Evolutionary conservation across 164 flowering plant genomes (phyloP), one percentile per base, ranked within the genome.

Genomic region (Euptelea pleiosperma): DNA sequence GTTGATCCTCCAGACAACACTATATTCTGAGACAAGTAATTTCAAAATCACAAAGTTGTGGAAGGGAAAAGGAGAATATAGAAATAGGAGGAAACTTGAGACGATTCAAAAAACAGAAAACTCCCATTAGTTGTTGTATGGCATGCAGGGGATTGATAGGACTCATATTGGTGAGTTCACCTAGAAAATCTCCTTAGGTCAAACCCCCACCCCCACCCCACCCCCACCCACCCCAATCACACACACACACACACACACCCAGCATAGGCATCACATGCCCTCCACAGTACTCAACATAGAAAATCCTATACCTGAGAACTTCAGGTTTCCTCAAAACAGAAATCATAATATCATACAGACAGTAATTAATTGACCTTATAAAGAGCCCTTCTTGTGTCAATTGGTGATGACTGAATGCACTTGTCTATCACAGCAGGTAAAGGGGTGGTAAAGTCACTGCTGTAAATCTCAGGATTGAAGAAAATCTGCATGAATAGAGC

Each of bases 1-100:
- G 97, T 94, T 52, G 99, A 89, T 36, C 98, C 99, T 49, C 99
- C 99, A 65, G 99, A 94, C 65, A 94, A 68, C 28, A 94, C 99
- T 62, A 94, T 73, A 67, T 94, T 94, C 99, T 94, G 85, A 48
- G 41, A 62, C 34, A 54, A 29, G 47, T 12, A 16, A n/a, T n/a
- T n/a, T n/a, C 43, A 59, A n/a, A 47, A 60, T 46, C 44, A 51
- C 18, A 14, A 31, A 15, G 9, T 16, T 21, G 16, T 29, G 36
- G 34, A 56, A 42, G 35, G 41, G 53, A 45, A 28, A 45, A 15
- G 16, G n/a, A n/a, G 40, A 33, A 14, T 40, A 11, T 21, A 22
- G 11, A 47, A 60, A 12, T 25, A 24, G 24, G 33, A 52, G 28
- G n/a, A 35, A 51, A 55, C 47, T 55, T 43, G 15, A 40, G 12